A percentile compares a stretch with the other conserved stretches of the same genome.
phyloP scores from a whole-genome alignment of 2,329 filamentous ascomycete genomes.

The Cercospora brassicicola region DNA sequence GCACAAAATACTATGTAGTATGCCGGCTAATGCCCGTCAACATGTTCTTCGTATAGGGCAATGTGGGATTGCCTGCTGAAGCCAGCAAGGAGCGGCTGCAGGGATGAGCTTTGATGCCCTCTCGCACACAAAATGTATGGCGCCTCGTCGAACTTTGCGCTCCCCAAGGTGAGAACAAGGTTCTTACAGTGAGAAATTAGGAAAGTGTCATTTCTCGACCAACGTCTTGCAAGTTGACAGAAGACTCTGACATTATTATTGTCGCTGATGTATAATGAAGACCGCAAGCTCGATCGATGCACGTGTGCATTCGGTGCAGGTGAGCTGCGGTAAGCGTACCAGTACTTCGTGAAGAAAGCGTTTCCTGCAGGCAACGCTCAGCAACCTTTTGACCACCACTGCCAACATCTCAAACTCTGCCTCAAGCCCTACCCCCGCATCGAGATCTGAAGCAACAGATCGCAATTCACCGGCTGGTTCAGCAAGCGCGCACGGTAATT shows the following conservation, averaged over 20 bases:
- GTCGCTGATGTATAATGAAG: not conserved
- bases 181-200: not conserved
- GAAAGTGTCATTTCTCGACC: not conserved
- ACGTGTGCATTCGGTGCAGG: too few relatives aligned
- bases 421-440: not conserved
- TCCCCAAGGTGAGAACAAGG: not conserved
- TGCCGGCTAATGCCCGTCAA: not conserved
- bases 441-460: constrained; percentile 1
- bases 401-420: not conserved
- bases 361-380: constrained; percentile 1
- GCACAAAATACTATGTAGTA: constrained; percentile 13
- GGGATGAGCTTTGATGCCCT: not conserved
- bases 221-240: not conserved
- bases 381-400: constrained; percentile 1
- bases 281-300: not conserved
- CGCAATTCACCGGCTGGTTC: constrained; percentile 5
- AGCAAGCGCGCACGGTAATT: not conserved
- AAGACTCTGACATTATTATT: not conserved
- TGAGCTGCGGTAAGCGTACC: not conserved
- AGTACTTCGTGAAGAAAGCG: not conserved
- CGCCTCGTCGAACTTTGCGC: not conserved
- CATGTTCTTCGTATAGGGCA: constrained; percentile 4
- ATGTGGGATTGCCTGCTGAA: not conserved
- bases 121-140: not conserved
- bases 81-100: not conserved